Evolutionary conservation across 306 rosid species (phyloP).

Genomic region (Geum urbanum): DNA sequence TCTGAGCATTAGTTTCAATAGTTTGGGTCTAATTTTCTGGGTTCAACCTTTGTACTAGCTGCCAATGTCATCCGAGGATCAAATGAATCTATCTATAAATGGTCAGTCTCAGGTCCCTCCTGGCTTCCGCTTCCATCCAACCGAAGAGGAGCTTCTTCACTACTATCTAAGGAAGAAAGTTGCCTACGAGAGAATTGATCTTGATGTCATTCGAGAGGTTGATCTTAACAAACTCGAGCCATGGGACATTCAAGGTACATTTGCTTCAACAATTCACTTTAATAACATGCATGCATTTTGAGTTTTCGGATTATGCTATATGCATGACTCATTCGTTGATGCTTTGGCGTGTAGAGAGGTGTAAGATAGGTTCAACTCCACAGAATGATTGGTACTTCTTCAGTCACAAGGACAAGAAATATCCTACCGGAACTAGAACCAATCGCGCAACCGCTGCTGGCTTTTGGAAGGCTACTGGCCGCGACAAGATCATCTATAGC

Average conservation of each 20-base stretch:
- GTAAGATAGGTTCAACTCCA: slow-evolving; percentile 60
- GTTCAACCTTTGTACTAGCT: background rate
- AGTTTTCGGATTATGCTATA: too few species aligned
- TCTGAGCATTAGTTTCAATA: background rate
- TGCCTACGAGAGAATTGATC: slow-evolving; percentile 50
- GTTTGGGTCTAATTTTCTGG: background rate
- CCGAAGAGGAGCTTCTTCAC: slow-evolving; percentile 60
- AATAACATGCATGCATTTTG: too few species aligned
- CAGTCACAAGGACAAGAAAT: slow-evolving; percentile 59
- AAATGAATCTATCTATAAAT: slow-evolving; percentile 46
- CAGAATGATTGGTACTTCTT: slow-evolving; percentile 66
- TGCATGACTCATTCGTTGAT: background rate
- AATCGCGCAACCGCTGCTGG: slow-evolving; percentile 59
- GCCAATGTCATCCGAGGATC: slow-evolving; percentile 23
- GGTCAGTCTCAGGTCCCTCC: slow-evolving; percentile 61
- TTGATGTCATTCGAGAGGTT: slow-evolving; percentile 56
- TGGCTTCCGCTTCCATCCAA: slow-evolving; percentile 54
- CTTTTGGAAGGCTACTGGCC: slow-evolving; percentile 62
- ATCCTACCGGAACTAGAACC: slow-evolving; percentile 59
- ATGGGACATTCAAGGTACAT: slow-evolving; percentile 60
- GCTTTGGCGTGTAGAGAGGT: slow-evolving; percentile 31
- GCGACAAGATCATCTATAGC: slow-evolving; percentile 53
- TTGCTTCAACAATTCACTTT: too few species aligned
- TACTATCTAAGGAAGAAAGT: slow-evolving; percentile 56
- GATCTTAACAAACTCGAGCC: slow-evolving; percentile 66